Percentiles rank a stretch among this genome's conserved stretches.
Conservation (phyloP, 768 basidiomycete genomes). For the Ramaria sp. region DNA sequence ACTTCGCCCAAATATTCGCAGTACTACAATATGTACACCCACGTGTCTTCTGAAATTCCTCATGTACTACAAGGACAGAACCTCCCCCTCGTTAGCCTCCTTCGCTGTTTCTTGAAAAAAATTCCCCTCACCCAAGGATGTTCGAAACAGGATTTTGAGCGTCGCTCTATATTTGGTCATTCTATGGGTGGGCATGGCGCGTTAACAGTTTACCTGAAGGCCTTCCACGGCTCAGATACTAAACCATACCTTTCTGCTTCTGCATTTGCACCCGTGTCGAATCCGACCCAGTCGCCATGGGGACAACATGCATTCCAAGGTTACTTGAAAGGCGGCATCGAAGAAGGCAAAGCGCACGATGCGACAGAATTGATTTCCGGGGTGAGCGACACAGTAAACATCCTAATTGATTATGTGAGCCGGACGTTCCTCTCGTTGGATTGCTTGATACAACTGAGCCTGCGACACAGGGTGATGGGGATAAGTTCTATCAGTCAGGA, state of each 20-base stretch:
- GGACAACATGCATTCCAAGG: conserved; percentile 85
- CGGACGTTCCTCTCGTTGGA: neutral
- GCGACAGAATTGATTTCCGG: conserved; percentile 72
- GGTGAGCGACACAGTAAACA: conserved; percentile 52
- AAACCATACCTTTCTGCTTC: conserved; percentile 78
- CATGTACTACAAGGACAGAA: conserved; percentile 57
- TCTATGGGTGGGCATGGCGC: conserved; percentile 98
- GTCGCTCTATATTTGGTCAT: conserved; percentile 89
- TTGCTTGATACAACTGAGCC: neutral
- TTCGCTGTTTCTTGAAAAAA: neutral
- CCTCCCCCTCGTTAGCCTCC: conserved; percentile 45
- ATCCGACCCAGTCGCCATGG: conserved; percentile 84
- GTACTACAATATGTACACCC: conserved; percentile 84
- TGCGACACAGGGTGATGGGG: conserved; percentile 52
- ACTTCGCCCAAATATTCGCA: conserved; percentile 61
- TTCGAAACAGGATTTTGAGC: conserved; percentile 54
- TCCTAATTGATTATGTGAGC: conserved; percentile 81
- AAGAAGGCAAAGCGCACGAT: conserved; percentile 76
- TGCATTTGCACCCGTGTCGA: conserved; percentile 79
- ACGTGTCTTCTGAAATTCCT: conserved; percentile 79
- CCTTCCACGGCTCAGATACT: conserved; percentile 29
- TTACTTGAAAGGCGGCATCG: conserved; percentile 66
- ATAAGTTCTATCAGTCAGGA: conserved; percentile 74
- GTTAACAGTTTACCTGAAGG: conserved; percentile 77
- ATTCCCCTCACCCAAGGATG: neutral